Evolutionary conservation across 352 stramenopile genomes (phyloP).

Genomic region (Stephanocyclus meneghinianus): DNA sequence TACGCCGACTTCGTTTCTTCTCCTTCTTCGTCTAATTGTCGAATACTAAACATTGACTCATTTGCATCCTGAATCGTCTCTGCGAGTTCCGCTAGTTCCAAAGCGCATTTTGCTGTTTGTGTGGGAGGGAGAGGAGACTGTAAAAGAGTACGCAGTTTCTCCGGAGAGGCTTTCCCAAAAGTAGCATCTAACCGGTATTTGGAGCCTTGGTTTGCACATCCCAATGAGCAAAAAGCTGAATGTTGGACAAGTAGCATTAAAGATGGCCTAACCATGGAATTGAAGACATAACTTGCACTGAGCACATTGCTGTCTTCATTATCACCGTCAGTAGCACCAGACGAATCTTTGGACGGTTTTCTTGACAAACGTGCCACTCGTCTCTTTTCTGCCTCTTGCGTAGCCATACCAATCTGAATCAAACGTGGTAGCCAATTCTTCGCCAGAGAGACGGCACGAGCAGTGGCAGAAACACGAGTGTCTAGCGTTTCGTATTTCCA

Average conservation of each 20-base stretch:
- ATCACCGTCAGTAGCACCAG: slow-evolving; percentile 13
- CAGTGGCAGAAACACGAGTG: slow-evolving; percentile 66
- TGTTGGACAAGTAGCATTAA: slow-evolving; percentile 72
- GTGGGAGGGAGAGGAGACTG: slow-evolving; percentile 70
- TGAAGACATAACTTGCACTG: slow-evolving; percentile 70
- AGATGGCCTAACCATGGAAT: slow-evolving; percentile 56
- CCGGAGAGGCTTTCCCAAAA: slow-evolving; percentile 68
- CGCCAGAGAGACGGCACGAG: slow-evolving; percentile 63
- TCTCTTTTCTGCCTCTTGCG: slow-evolving; percentile 77
- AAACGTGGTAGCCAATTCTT: slow-evolving; percentile 77
- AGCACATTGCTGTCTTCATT: slow-evolving; percentile 26
- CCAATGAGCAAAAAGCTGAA: slow-evolving; percentile 73
- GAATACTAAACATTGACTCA: slow-evolving; percentile 49
- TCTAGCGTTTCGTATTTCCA: slow-evolving; percentile 83
- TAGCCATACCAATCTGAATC: slow-evolving; percentile 70
- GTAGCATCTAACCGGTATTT: slow-evolving; percentile 73
- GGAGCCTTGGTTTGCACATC: slow-evolving; percentile 61
- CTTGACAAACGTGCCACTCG: slow-evolving; percentile 48
- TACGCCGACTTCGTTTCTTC: slow-evolving; percentile 32
- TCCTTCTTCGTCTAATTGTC: slow-evolving; percentile 32
- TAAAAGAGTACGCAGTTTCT: slow-evolving; percentile 69
- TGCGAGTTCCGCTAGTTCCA: slow-evolving; percentile 74
- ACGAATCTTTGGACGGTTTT: slow-evolving; percentile 20
- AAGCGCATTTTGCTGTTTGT: slow-evolving; percentile 73
- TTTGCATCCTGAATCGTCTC: slow-evolving; percentile 63